Evolutionary conservation across 2,329 filamentous ascomycete genomes (phyloP), one percentile per base, ranked within the genome.

Genomic region (Volutella citrinella): DNA sequence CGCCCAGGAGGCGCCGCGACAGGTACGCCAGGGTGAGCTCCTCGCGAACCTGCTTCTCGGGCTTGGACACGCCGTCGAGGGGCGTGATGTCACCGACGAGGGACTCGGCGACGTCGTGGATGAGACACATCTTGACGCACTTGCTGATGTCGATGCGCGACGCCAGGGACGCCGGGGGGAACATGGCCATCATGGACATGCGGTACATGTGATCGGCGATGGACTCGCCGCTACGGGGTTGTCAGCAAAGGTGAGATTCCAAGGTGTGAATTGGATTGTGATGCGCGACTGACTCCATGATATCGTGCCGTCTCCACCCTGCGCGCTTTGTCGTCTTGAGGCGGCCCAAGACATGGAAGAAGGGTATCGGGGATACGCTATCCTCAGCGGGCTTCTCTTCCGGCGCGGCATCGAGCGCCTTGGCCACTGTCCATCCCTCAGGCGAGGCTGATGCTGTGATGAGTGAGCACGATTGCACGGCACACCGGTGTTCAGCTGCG

Each of bases 181-280:
- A 78, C 81, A 98, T 86, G 42, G 87, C 88, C 63, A 98, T 87
- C 51, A 97, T 79, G 22, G 89, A 87, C 93, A 98, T 98, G 63
- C 93, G 88, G 66, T 97, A 98, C 89, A 97, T 98, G 73, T 98
- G 93, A 66, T 98, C 93, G 34, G 87, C 78, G 57, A 98, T 96
- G 2, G 88, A 95, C 64, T 98, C 93, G 57, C 87, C 84, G 37
- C 75, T 80, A 44, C 6, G 20, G 21, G 13, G 28, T 27, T 36
- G n/a, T 21, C 17, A 13, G 5, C 14, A 10, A 14, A 24, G 19
- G 6, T 8, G 7, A 9, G n/a, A 7, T n/a, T 11, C n/a, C n/a
- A n/a, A n/a, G n/a, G n/a, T n/a, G n/a, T n/a, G n/a, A n/a, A n/a
- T n/a, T n/a, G n/a, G n/a, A n/a, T n/a, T n/a, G n/a, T n/a, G n/a